phyloP scores from a whole-genome alignment of 495 filamentous ascomycete genomes.

The Xylaria bambusicola region DNA sequence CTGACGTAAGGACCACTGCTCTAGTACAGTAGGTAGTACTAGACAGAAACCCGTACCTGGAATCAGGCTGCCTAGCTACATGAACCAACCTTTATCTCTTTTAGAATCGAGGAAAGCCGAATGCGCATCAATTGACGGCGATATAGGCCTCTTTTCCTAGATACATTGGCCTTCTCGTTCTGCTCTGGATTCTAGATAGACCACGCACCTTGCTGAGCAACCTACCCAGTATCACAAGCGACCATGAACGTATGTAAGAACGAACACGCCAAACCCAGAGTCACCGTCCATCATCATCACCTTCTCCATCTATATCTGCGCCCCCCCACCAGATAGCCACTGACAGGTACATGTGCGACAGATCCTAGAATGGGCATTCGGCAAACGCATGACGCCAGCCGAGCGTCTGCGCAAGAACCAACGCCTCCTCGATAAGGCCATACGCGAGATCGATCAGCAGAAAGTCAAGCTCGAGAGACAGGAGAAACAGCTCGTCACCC shows the following conservation, averaged over 20 bases:
- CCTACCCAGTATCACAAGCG: neutral
- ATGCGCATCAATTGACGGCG: neutral
- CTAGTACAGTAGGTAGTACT: too few relatives aligned
- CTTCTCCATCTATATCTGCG: neutral
- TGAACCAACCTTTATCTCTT: too few relatives aligned
- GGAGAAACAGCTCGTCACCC: conserved; percentile 91
- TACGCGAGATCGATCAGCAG: conserved; percentile 92
- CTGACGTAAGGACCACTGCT: too few relatives aligned
- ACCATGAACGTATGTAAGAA: conserved; percentile 13
- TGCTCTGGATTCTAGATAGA: neutral
- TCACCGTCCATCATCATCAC: neutral
- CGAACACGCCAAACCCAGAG: neutral
- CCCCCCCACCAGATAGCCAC: neutral
- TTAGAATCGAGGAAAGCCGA: neutral
- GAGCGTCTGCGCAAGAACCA: conserved; percentile 97
- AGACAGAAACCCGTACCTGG: too few relatives aligned
- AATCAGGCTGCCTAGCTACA: too few relatives aligned
- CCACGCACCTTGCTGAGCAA: neutral
- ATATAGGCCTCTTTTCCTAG: neutral
- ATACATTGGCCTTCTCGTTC: neutral
- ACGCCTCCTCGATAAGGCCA: conserved; percentile 92
- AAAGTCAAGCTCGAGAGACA: conserved; percentile 94
- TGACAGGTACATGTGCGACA: conserved; percentile 38
- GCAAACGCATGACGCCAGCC: conserved; percentile 95
- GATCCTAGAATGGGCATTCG: conserved; percentile 98